Conservation (phyloP, 2,329 filamentous ascomycete genomes). For the Fusarium duplospermum region DNA sequence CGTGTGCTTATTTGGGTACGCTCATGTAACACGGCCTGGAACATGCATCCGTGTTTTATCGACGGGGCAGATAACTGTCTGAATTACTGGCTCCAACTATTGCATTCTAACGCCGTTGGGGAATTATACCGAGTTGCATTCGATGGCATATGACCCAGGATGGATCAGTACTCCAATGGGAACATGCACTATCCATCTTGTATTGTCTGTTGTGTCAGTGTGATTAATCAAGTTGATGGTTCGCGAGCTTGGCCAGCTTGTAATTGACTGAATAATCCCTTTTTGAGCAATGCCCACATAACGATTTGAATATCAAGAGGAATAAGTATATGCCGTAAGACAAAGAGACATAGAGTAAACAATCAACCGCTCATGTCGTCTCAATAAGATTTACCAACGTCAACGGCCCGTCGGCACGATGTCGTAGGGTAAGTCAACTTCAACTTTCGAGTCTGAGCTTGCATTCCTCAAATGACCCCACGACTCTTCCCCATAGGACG, state of each 20-base stretch:
- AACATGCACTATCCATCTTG: no score
- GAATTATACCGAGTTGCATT: not conserved
- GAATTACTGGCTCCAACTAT: not conserved
- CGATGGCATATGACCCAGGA: not conserved
- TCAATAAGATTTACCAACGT: not conserved
- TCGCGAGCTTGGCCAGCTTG: no score
- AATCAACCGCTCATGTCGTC: not conserved
- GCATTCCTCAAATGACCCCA: not conserved
- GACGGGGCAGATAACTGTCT: not conserved
- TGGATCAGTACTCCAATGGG: not conserved
- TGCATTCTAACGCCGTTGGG: not conserved
- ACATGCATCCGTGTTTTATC: not conserved
- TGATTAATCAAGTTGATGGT: not conserved
- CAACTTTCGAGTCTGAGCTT: not conserved
- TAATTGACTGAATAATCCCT: not conserved
- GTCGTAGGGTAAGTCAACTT: conserved; percentile 21
- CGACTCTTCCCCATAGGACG: conserved; percentile 23
- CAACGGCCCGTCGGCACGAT: not conserved
- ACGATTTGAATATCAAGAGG: not conserved
- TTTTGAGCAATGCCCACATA: not conserved
- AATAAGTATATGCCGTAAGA: not conserved
- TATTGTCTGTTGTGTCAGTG: no score
- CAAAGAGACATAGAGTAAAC: not conserved
- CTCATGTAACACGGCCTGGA: not conserved
- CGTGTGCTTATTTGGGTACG: not conserved